phyloP scores from a whole-genome alignment of 345 rosid genomes.

The Salix arbutifolia region DNA sequence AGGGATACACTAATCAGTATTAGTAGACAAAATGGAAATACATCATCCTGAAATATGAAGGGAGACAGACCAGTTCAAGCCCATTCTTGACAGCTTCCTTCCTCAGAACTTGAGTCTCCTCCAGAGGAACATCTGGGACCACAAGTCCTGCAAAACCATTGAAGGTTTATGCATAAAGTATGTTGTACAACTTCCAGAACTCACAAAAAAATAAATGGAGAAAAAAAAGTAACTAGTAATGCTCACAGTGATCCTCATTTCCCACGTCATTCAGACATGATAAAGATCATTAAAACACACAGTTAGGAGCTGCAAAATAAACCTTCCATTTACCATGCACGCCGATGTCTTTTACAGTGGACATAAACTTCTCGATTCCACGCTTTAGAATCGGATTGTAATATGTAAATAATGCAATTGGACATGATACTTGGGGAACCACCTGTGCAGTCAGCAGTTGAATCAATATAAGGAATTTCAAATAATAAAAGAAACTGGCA shows the following conservation, averaged over 20 bases:
- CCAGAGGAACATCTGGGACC: slow-evolving; percentile 94
- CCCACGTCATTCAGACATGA: background rate
- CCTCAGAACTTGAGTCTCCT: slow-evolving; percentile 76
- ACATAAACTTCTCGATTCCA: slow-evolving; percentile 68
- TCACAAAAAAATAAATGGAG: background rate
- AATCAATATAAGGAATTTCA: background rate
- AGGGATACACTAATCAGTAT: background rate
- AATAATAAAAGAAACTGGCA: background rate
- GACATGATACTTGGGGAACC: slow-evolving; percentile 72
- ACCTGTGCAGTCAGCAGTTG: slow-evolving; percentile 42
- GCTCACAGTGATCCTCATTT: background rate
- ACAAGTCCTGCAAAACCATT: slow-evolving; percentile 58
- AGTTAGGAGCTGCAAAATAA: background rate
- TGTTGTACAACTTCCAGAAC: background rate
- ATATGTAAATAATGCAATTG: slow-evolving; percentile 75
- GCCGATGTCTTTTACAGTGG: slow-evolving; percentile 55
- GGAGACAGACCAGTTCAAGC: slow-evolving; percentile 60
- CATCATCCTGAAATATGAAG: background rate
- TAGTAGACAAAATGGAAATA: background rate
- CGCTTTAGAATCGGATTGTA: slow-evolving; percentile 80
- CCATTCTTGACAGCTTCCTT: slow-evolving; percentile 64
- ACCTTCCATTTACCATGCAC: slow-evolving; percentile 49
- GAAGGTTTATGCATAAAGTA: background rate
- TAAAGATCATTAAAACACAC: background rate
- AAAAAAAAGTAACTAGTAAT: background rate